These are phyloP conservation scores for Ceratocystis cacaofunesta DNA, from an alignment of 2,329 filamentous ascomycete genomes.

Conservation along the genomic window DNA sequence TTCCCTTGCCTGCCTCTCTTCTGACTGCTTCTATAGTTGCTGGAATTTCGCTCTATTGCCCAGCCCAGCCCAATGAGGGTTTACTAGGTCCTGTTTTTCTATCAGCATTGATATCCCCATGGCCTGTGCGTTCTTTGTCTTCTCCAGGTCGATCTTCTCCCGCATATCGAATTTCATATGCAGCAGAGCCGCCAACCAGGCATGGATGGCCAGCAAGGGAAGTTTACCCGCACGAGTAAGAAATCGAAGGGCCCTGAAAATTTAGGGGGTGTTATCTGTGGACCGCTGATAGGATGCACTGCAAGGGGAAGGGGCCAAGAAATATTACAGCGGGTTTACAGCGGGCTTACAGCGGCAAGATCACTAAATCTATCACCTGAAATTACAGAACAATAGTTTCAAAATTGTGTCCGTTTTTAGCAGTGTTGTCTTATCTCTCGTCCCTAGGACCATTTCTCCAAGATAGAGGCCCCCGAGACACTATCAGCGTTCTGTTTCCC, in stretches of 20 bases:
- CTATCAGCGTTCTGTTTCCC: neutral
- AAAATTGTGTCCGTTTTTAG: neutral
- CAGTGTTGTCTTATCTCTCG: neutral
- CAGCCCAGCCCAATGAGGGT: neutral
- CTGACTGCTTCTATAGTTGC: neutral
- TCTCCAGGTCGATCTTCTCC: neutral
- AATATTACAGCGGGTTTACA: neutral
- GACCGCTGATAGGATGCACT: neutral
- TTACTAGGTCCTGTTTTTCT: neutral
- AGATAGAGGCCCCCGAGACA: neutral
- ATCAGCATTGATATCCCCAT: neutral
- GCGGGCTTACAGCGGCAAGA: neutral
- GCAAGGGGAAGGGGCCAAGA: neutral
- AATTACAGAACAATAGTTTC: neutral
- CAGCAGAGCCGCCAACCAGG: neutral
- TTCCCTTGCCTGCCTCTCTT: neutral
- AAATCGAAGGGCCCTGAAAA: neutral
- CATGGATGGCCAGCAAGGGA: neutral
- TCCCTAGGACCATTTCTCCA: neutral
- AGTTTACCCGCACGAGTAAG: slow-evolving; percentile 3
- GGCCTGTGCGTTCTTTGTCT: neutral
- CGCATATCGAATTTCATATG: neutral
- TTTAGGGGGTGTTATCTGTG: neutral
- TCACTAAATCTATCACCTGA: neutral
- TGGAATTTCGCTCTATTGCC: neutral